Evolutionary conservation across 2,329 filamentous ascomycete genomes (phyloP), one percentile per base, ranked within the genome.

Genomic region (Tolypocladium ovalisporum): DNA sequence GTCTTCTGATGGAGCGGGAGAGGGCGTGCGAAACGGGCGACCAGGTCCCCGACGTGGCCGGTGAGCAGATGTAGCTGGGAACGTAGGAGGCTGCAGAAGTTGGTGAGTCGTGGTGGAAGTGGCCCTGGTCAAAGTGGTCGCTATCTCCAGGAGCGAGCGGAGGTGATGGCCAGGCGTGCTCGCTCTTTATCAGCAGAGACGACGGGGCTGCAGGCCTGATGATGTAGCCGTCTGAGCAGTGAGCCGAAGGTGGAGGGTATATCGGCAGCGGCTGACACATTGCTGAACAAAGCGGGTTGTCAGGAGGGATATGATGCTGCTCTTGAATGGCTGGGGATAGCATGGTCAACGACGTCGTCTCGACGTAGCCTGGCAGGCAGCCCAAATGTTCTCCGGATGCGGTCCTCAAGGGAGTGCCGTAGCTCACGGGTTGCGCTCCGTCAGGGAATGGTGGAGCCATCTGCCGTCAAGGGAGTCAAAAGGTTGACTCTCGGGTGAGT

Each of bases 121-220:
- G 69, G 37, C 52, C 39, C 58, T 67, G 67, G 24, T 76, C 73
- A 53, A 70, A 65, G 29, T 67, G 67, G n/a, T 76, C 73, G 53
- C 70, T 65, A 29, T 75, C 74, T 37, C 74, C 70, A 40, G 67
- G 66, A 15, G 66, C 66, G 10, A 67, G 66, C 13, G 71, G 73
- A 35, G 75, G 72, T 32, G 72, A 75, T 39, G 69, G 66, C 67
- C 71, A 73, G 54, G 60, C 58, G 55, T 66, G 60, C 47, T 54
- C 54, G 57, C 60, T 58, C 59, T 64, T 36, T 57, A 53, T 34
- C 37, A 35, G 47, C 34, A 60, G 55, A 37, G 54, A 58, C 34
- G 58, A 42, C 56, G 37, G 40, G 37, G 54, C 42, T 6, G 57
- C 36, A 22, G 56, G 34, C 55, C 58, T 54, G 54, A 37, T 36